These are phyloP conservation scores for Penicillium sp. DNA, from an alignment of 2,329 filamentous ascomycete genomes.

Conservation along the genomic window DNA sequence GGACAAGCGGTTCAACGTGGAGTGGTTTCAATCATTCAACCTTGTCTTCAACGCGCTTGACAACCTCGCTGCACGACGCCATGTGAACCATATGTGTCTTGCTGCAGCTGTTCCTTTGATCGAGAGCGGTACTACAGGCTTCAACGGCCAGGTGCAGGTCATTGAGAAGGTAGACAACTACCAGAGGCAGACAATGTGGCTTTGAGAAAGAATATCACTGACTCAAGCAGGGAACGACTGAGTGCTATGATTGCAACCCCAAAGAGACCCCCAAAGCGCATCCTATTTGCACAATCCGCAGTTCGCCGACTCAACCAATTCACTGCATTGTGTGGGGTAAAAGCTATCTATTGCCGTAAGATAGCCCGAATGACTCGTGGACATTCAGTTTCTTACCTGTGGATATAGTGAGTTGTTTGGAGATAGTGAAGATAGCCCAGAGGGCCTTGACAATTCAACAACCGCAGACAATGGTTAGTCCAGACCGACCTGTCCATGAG, in stretches of 20 bases:
- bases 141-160: constrained; percentile 95
- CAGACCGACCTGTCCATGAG: background rate
- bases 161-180: constrained; percentile 70
- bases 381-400: constrained; percentile 20
- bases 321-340: constrained; percentile 99
- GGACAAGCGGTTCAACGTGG: constrained; percentile 77
- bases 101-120: constrained; percentile 87
- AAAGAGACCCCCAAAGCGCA: constrained; percentile 92
- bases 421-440: constrained; percentile 79
- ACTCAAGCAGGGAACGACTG: constrained; percentile 66
- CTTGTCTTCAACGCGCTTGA: constrained; percentile 97
- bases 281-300: constrained; percentile 95
- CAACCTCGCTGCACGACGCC: constrained; percentile 87
- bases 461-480: constrained; percentile 73
- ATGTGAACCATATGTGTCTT: constrained; percentile 97
- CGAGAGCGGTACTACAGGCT: constrained; percentile 95
- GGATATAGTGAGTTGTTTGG: constrained; percentile 75
- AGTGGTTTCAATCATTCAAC: constrained; percentile 81
- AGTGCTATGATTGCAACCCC: constrained; percentile 91
- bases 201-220: constrained; percentile 1
- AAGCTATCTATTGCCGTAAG: constrained; percentile 81
- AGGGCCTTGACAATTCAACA: constrained; percentile 74
- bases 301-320: constrained; percentile 92
- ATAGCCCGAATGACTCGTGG: background rate
- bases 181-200: background rate